Percentiles rank a stretch among this genome's conserved stretches.
Conservation (phyloP, 1,139 yeast genomes). For the Cylindricascospora bacillispora region DNA sequence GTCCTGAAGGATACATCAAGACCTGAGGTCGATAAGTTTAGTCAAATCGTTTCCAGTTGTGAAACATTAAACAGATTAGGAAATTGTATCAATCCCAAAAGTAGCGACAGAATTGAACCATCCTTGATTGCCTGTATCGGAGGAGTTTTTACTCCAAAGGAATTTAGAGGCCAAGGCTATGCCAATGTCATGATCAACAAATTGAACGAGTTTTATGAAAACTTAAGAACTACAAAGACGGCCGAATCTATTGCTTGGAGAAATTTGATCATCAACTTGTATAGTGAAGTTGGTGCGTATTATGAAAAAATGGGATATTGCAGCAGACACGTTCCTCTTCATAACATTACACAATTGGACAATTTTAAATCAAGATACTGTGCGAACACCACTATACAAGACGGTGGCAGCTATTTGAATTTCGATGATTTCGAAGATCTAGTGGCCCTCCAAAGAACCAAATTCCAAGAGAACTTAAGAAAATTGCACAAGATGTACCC, state of each 20-base stretch:
- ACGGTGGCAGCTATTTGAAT: constrained; percentile 20
- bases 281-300: constrained; percentile 64
- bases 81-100: constrained; percentile 19
- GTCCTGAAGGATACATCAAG: constrained; percentile 25
- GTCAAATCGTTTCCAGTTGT: constrained; percentile 33
- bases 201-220: constrained; percentile 30
- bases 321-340: constrained; percentile 36
- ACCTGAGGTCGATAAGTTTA: constrained; percentile 14
- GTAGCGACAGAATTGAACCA: constrained; percentile 18
- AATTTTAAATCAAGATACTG: constrained; percentile 11
- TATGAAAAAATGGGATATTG: constrained; percentile 48
- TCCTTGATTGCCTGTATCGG: constrained; percentile 47
- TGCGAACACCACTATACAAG: constrained; percentile 5
- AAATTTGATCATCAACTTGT: constrained; percentile 39
- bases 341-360: constrained; percentile 17
- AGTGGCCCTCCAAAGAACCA: constrained; percentile 23
- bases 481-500: constrained; percentile 24
- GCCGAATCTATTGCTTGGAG: constrained; percentile 15
- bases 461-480: constrained; percentile 18
- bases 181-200: constrained; percentile 42
- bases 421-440: constrained; percentile 27
- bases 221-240: constrained; percentile 16
- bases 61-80: constrained; percentile 37
- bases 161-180: constrained; percentile 51
- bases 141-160: constrained; percentile 48